Conservation (phyloP, 192 early-diverging fungal species). For the Gigaspora rosea region DNA sequence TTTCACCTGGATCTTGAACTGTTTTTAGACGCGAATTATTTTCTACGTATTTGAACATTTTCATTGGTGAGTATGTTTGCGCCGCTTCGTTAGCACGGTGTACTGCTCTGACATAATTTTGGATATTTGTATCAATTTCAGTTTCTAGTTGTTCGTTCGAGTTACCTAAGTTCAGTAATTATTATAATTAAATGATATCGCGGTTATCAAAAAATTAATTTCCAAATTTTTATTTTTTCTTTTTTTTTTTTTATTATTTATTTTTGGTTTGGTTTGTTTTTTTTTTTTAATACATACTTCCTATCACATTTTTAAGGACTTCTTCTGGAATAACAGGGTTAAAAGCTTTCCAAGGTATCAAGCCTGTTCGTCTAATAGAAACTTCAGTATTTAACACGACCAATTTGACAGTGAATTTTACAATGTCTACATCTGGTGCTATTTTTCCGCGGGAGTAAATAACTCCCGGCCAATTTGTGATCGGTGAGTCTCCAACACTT, state of each 20-base stretch:
- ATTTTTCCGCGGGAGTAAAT: not conserved
- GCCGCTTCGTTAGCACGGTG: not conserved
- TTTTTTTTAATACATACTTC: not conserved
- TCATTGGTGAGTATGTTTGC: not conserved
- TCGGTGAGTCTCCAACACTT: not conserved
- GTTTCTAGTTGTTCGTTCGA: not conserved
- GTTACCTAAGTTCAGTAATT: not conserved
- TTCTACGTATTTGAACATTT: not conserved
- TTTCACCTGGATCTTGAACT: no score
- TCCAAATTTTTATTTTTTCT: not conserved
- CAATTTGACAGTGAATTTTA: not conserved
- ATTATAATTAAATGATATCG: not conserved
- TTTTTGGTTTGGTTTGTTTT: not conserved
- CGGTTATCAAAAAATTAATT: no score
- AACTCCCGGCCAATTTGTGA: not conserved
- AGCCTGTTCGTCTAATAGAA: not conserved
- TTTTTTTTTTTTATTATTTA: not conserved
- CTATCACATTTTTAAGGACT: not conserved
- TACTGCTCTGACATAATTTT: not conserved
- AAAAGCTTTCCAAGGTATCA: not conserved
- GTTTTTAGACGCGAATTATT: not conserved
- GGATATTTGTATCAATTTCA: not conserved
- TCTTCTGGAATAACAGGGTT: not conserved
- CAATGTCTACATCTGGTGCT: not conserved
- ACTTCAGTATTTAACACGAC: not conserved